phyloP scores from a whole-genome alignment of 768 basidiomycete genomes.

The Suillus weaverae region DNA sequence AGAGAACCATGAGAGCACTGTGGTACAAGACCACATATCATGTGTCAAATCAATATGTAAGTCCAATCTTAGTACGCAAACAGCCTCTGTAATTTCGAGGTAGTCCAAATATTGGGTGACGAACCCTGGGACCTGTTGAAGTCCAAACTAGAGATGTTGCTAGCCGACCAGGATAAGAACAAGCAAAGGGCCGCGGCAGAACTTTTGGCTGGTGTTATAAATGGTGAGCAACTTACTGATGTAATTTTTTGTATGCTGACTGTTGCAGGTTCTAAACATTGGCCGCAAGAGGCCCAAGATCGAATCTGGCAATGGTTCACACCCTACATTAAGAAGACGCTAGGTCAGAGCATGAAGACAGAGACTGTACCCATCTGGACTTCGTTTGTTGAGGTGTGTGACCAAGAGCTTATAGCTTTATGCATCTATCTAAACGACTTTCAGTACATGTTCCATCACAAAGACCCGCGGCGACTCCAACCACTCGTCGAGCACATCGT shows the following conservation, averaged over 20 bases:
- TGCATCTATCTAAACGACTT: conserved; percentile 8
- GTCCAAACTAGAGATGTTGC: conserved; percentile 61
- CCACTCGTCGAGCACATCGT: conserved; percentile 76
- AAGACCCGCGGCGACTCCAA: conserved; percentile 82
- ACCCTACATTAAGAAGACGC: conserved; percentile 63
- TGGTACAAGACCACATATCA: conserved; percentile 69
- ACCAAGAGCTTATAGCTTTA: not conserved
- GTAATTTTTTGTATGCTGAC: not conserved
- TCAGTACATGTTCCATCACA: conserved; percentile 74
- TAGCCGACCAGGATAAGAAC: conserved; percentile 74
- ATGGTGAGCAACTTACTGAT: conserved; percentile 39
- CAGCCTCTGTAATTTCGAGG: not conserved
- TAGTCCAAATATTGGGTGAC: conserved; percentile 66
- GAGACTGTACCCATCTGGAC: conserved; percentile 80
- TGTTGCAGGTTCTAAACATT: conserved; percentile 76
- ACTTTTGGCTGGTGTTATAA: conserved; percentile 70
- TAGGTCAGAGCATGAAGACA: conserved; percentile 71
- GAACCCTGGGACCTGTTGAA: conserved; percentile 58
- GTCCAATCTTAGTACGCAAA: conserved; percentile 18
- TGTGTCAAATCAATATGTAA: conserved; percentile 75
- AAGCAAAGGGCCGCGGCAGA: conserved; percentile 89
- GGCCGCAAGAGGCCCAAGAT: conserved; percentile 71
- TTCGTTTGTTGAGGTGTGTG: conserved; percentile 69
- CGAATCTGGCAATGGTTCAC: conserved; percentile 80
- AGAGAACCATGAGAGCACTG: conserved; percentile 68